Evolutionary conservation across 345 rosid species (phyloP).

Genomic region (Cardamine chenopodiifolia): DNA sequence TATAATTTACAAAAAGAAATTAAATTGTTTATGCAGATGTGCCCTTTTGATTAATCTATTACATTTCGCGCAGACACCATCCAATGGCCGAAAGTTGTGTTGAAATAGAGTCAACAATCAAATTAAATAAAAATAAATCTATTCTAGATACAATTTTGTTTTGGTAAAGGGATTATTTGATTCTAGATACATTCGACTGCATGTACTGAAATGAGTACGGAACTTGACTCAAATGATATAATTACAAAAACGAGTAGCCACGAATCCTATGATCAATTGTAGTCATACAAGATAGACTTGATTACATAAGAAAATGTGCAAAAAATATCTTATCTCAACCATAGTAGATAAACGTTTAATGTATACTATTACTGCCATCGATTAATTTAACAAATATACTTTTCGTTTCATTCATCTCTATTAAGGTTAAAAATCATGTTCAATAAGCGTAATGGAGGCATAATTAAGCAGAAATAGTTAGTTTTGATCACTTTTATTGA

Average conservation of each 20-base stretch:
- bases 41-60: neutral
- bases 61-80: constrained; percentile 18
- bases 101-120: constrained; percentile 17
- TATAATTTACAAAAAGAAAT: neutral
- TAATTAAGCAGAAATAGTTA: too few species aligned
- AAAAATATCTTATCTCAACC: neutral
- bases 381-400: neutral
- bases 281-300: constrained; percentile 18
- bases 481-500: too few species aligned
- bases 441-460: too few species aligned
- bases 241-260: neutral
- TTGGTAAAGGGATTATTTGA: neutral
- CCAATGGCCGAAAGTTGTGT: constrained; percentile 41
- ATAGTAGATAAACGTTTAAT: neutral
- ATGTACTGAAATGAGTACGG: neutral
- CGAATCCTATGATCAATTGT: neutral
- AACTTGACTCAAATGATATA: constrained; percentile 10
- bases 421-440: too few species aligned
- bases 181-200: neutral
- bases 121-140: neutral
- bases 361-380: neutral
- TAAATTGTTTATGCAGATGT: neutral
- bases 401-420: too few species aligned
- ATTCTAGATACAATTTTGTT: too few species aligned
- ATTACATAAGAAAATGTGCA: neutral